Conservation (phyloP, 768 basidiomycete species). For the Termitomyces sp. region DNA sequence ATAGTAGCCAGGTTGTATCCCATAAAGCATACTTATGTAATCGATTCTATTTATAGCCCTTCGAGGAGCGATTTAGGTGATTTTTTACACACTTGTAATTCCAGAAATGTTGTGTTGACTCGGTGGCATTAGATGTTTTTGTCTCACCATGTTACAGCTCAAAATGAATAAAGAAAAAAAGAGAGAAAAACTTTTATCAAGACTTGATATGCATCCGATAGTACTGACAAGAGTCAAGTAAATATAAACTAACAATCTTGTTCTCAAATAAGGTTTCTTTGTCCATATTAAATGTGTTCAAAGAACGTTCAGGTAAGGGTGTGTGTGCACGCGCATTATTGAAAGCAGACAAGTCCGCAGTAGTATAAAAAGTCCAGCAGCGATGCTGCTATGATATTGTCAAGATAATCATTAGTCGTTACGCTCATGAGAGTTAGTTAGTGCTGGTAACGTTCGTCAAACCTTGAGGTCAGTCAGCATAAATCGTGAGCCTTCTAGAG, state of each 20-base stretch:
- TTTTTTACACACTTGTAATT: background rate
- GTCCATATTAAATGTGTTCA: background rate
- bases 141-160: background rate
- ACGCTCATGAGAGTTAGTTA: background rate
- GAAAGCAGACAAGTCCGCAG: background rate
- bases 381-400: background rate
- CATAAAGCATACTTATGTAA: slow-evolving; percentile 1
- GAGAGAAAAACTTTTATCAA: background rate
- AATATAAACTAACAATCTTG: background rate
- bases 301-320: background rate
- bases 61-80: background rate
- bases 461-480: slow-evolving; percentile 2
- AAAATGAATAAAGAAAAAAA: background rate
- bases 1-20: background rate
- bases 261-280: background rate
- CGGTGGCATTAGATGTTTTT: background rate
- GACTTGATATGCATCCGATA: background rate
- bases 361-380: background rate
- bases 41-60: background rate
- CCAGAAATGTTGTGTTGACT: background rate
- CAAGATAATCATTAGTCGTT: background rate
- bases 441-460: background rate
- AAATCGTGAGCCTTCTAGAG: background rate
- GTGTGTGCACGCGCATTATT: background rate
- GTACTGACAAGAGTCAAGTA: too few species aligned